These are phyloP conservation scores for Lachnellula cervina DNA, from an alignment of 2,329 filamentous ascomycete genomes.

Conservation along the genomic window DNA sequence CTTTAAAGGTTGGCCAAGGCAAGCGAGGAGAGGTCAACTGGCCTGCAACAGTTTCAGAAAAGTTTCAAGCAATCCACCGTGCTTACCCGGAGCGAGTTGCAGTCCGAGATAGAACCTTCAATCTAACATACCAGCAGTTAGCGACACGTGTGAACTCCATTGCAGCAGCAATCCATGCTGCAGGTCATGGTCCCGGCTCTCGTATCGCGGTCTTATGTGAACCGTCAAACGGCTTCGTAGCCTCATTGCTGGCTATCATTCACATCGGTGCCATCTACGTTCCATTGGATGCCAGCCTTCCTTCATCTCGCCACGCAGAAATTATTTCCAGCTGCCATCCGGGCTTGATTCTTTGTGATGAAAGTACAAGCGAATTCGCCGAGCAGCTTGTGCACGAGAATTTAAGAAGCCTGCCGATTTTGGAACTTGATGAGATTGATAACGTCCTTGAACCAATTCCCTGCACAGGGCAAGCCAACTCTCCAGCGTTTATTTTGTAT, in stretches of 20 bases:
- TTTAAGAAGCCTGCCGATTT: too few relatives aligned
- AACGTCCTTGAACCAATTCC: too few relatives aligned
- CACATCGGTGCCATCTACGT: conserved; percentile 28
- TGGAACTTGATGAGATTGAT: too few relatives aligned
- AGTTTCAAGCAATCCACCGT: background rate
- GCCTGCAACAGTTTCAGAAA: background rate
- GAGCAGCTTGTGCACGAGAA: too few relatives aligned
- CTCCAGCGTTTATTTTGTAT: conserved; percentile 51
- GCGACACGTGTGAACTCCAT: conserved; percentile 31
- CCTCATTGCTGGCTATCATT: conserved; percentile 29
- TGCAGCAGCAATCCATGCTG: conserved; percentile 23
- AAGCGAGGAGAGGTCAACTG: background rate
- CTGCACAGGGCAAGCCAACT: conserved; percentile 4
- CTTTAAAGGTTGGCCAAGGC: background rate
- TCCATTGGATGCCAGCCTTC: conserved; percentile 28
- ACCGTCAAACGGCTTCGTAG: conserved; percentile 15
- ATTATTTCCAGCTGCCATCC: conserved; percentile 26
- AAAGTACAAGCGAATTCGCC: conserved; percentile 10
- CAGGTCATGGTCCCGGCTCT: conserved; percentile 10
- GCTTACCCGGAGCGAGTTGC: background rate
- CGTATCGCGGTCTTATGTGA: conserved; percentile 26
- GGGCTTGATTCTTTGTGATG: conserved; percentile 22
- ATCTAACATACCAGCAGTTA: background rate
- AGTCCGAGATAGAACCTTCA: background rate
- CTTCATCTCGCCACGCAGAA: conserved; percentile 15